These are phyloP conservation scores for Coemansia sp. DNA, from an alignment of 371 early-diverging fungal genomes.

Conservation along the genomic window DNA sequence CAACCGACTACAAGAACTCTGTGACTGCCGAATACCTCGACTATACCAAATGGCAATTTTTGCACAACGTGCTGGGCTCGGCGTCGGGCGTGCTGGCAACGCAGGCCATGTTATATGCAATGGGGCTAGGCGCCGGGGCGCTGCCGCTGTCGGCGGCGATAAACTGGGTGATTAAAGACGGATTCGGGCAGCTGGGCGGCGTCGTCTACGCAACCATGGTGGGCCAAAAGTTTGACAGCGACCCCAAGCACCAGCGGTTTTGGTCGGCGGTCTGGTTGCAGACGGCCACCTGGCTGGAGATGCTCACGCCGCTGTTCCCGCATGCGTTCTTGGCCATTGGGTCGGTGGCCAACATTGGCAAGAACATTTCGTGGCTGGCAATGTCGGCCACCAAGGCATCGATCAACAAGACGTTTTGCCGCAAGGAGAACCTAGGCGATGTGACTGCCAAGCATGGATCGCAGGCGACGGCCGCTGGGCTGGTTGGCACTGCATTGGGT, in stretches of 20 bases:
- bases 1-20: slow-evolving; percentile 66
- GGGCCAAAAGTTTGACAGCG: slow-evolving; percentile 68
- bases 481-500: slow-evolving; percentile 61
- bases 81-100: slow-evolving; percentile 74
- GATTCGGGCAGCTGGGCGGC: slow-evolving; percentile 81
- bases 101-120: slow-evolving; percentile 71
- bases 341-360: slow-evolving; percentile 74
- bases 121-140: slow-evolving; percentile 70
- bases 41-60: slow-evolving; percentile 71
- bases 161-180: slow-evolving; percentile 87
- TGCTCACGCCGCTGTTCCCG: slow-evolving; percentile 72
- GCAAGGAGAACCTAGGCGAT: slow-evolving; percentile 74
- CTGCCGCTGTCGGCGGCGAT: slow-evolving; percentile 74
- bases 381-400: slow-evolving; percentile 71
- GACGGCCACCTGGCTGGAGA: slow-evolving; percentile 64
- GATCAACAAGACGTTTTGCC: slow-evolving; percentile 68
- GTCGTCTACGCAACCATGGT: slow-evolving; percentile 70
- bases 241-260: slow-evolving; percentile 75
- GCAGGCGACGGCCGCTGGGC: slow-evolving; percentile 75
- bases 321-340: slow-evolving; percentile 67
- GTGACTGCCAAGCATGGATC: slow-evolving; percentile 77
- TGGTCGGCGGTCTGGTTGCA: slow-evolving; percentile 66
- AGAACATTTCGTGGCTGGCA: slow-evolving; percentile 81
- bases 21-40: slow-evolving; percentile 66
- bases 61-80: slow-evolving; percentile 68